Base-by-base conservation (phyloP, 345 rosid species). In the Eucalyptus caleyi region DNA sequence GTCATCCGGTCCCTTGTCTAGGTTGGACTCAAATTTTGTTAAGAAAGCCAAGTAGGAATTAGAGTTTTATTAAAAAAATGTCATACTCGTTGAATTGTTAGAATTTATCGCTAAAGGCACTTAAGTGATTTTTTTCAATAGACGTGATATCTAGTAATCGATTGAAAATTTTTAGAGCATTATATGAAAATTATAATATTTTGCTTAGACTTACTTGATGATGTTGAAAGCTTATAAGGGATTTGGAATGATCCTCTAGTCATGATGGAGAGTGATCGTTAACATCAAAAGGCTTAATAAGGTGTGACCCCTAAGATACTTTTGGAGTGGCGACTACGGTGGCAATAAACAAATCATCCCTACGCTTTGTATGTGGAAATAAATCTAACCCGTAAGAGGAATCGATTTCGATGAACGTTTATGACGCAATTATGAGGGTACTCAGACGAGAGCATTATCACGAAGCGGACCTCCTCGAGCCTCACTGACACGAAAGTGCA, bases 1-100 rank as follows among this genome's bases (percentile, higher is more conserved):
- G 45, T 72, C 45, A 10, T 77, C 27, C 15, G 47, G 27, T 77
- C 27, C 16, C 42, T 21, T 3, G 8, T 37, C 26, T 42, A 3
- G 15, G 47, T 37, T 77, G 45, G 83, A 21, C 14, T 77, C 42
- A 40, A 21, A 21, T 11, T 77, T 77, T 40, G 16, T 21, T 21
- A 77, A 9, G 14, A 69, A 34, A 69, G 26, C 44, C 44, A 69
- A 18, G 81, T 9, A 18, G 77, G 40, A n/a, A 67, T n/a, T 67
- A 69, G 23, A 5, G 21, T 15, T 34, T 69, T 2, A 34, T 34
- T 69, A 34, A 69, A 69, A 32, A 69, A 69, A 69, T 34, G 7
- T 34, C 81, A 34, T 4, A 6, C 1, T 34, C 3, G 2, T 1
- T 34, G 24, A 34, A 34, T 69, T 34, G 13, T 18, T 1, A 0